Evolutionary conservation across 441 rosid species (phyloP).

Genomic region (Populus trichocarpa): DNA sequence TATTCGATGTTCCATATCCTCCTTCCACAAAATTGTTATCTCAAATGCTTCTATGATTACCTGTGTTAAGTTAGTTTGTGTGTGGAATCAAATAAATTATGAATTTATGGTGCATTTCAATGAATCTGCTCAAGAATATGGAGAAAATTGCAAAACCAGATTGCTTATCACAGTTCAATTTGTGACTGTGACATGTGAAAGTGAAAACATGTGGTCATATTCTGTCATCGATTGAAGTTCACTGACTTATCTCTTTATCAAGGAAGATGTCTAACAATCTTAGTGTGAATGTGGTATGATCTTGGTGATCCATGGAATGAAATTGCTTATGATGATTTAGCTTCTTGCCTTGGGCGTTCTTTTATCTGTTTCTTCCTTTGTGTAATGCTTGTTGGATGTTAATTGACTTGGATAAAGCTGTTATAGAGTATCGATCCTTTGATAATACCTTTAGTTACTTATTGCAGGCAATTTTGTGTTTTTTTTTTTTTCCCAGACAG

Average conservation of each 20-base stretch:
- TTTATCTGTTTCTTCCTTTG: background rate
- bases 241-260: background rate
- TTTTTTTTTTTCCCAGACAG: background rate
- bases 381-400: background rate
- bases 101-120: background rate
- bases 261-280: background rate
- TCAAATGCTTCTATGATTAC: no score
- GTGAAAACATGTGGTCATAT: background rate
- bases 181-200: background rate
- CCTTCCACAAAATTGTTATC: no score
- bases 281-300: background rate
- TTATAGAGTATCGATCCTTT: background rate
- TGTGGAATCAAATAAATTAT: background rate
- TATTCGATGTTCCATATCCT: no score
- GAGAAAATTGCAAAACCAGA: background rate
- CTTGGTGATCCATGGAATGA: background rate
- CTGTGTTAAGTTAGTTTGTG: background rate
- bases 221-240: background rate
- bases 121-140: background rate
- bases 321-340: background rate
- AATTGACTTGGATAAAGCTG: background rate
- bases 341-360: background rate
- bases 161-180: background rate
- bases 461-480: background rate
- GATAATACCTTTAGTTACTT: background rate